phyloP scores from a whole-genome alignment of 2,329 filamentous ascomycete species.

The Alternaria solani region DNA sequence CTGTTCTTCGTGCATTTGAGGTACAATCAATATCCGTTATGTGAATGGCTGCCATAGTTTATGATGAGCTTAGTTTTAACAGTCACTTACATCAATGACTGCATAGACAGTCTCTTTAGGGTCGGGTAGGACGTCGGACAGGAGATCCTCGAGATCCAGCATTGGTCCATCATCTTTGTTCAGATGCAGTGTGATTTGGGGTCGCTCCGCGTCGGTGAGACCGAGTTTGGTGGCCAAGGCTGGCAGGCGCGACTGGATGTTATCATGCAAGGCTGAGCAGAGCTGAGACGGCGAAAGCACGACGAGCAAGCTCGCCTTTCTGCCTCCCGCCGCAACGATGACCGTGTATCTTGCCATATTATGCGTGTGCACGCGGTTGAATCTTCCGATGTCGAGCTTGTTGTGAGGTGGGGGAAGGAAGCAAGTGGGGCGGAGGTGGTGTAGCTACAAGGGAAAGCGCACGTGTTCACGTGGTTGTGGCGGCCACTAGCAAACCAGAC shows the following conservation, averaged over 20 bases:
- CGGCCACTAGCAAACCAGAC: background rate
- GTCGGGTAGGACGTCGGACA: background rate
- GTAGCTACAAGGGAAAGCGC: background rate
- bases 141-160: background rate
- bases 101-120: background rate
- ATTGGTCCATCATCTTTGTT: background rate
- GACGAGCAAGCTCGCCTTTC: background rate
- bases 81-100: background rate
- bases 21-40: background rate
- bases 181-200: background rate
- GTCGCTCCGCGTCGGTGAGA: background rate
- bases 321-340: background rate
- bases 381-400: no score
- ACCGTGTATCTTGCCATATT: background rate
- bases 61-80: background rate
- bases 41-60: background rate
- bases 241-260: background rate
- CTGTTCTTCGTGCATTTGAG: no score
- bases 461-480: background rate
- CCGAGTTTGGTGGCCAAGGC: background rate
- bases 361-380: background rate
- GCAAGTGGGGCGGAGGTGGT: background rate
- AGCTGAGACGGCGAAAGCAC: background rate
- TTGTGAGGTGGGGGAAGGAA: constrained; percentile 7
- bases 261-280: background rate